Percentiles rank a stretch among this genome's conserved stretches.
These are phyloP conservation scores for Pyrenophora teres DNA, from an alignment of 2,329 filamentous ascomycete species.

Conservation along the genomic window DNA sequence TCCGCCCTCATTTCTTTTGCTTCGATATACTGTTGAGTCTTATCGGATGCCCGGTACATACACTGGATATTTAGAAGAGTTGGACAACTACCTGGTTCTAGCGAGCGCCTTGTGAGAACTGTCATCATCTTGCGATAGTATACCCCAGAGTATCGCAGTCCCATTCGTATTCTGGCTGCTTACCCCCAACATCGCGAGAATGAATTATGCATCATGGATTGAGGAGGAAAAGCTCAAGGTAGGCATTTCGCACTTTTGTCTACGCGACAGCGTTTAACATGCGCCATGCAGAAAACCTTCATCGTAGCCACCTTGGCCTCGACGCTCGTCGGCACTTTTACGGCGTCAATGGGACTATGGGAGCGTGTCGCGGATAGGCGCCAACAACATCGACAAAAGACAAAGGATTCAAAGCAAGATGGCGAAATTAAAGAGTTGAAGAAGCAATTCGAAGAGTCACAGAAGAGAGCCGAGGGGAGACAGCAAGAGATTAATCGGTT, in stretches of 20 bases:
- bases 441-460: slow-evolving; percentile 37
- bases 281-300: slow-evolving; percentile 47
- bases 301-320: slow-evolving; percentile 52
- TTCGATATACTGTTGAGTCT: background rate
- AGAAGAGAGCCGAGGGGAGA: slow-evolving; percentile 31
- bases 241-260: slow-evolving; percentile 5
- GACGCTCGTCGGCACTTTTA: slow-evolving; percentile 53
- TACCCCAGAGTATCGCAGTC: background rate
- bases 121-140: background rate
- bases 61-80: background rate
- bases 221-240: slow-evolving; percentile 53
- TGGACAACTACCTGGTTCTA: background rate
- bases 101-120: background rate
- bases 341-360: slow-evolving; percentile 51
- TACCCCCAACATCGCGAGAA: slow-evolving; percentile 26
- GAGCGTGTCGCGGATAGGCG: slow-evolving; percentile 47
- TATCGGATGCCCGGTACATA: background rate
- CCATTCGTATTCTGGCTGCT: background rate
- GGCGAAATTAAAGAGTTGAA: slow-evolving; percentile 41
- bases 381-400: slow-evolving; percentile 47
- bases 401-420: slow-evolving; percentile 44
- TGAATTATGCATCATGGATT: slow-evolving; percentile 54
- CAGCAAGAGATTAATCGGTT: slow-evolving; percentile 32
- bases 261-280: slow-evolving; percentile 1
- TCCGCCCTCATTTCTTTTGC: slow-evolving; percentile 3